Conservation (phyloP, 2,329 filamentous ascomycete genomes). For the Trichoderma pleuroti region DNA sequence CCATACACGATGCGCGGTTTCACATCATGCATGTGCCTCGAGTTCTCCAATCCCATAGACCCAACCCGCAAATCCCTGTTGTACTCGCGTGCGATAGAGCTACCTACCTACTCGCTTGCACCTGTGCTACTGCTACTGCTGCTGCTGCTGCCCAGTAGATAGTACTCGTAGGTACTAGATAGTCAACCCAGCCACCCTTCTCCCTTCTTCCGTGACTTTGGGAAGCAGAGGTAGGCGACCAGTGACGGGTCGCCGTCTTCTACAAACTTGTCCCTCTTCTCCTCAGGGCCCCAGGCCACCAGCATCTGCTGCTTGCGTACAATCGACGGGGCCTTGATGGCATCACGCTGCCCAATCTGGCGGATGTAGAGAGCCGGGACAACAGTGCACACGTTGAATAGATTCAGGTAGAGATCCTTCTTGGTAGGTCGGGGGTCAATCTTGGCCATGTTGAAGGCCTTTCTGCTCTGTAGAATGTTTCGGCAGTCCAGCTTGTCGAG, state of each 20-base stretch:
- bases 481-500: conserved; percentile 34
- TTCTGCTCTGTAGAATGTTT: conserved; percentile 38
- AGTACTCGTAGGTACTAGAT: not conserved
- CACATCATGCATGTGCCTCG: conserved; percentile 1
- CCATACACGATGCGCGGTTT: not conserved
- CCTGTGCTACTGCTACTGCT: not conserved
- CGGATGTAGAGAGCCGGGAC: conserved; percentile 37
- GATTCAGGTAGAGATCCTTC: conserved; percentile 31
- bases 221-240: conserved; percentile 28
- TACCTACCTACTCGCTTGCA: not conserved
- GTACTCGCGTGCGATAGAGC: not conserved
- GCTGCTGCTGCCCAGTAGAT: not conserved
- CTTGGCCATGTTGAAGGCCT: conserved; percentile 33
- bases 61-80: not conserved
- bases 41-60: not conserved
- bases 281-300: conserved; percentile 37
- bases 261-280: conserved; percentile 30
- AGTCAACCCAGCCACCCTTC: conserved; percentile 12
- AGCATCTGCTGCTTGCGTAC: conserved; percentile 39
- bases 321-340: conserved; percentile 33
- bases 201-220: conserved; percentile 11
- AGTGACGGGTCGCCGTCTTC: conserved; percentile 31
- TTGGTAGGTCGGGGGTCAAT: conserved; percentile 31
- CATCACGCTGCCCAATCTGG: conserved; percentile 34
- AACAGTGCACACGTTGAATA: conserved; percentile 36